These are phyloP conservation scores for Paramecium sexaurelia DNA, from an alignment of 73 alveolate species.

Conservation along the genomic window DNA sequence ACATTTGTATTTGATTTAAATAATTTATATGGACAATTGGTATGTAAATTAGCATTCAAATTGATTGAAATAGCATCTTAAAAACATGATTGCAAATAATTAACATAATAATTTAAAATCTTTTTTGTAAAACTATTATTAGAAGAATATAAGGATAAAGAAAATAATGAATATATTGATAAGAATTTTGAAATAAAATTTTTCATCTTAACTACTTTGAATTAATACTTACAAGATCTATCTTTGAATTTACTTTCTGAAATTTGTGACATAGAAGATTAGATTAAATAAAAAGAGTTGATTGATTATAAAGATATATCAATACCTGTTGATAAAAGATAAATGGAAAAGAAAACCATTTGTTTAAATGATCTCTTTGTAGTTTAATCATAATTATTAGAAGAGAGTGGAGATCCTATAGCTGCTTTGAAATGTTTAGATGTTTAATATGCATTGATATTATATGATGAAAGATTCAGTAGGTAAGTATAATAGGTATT, in stretches of 20 bases:
- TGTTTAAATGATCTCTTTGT: constrained; percentile 16
- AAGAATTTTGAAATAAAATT: constrained; percentile 19
- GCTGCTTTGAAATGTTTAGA: constrained; percentile 52
- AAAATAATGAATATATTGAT: background rate
- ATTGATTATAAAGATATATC: background rate
- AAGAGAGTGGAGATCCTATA: constrained; percentile 52
- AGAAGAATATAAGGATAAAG: constrained; percentile 34
- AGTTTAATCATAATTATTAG: constrained; percentile 14
- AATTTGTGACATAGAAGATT: constrained; percentile 18
- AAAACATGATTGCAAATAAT: background rate
- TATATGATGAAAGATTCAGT: constrained; percentile 1
- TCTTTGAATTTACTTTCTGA: background rate
- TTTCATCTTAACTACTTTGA: background rate
- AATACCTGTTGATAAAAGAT: background rate
- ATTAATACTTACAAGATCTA: background rate
- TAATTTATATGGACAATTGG: background rate
- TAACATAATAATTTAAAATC: background rate
- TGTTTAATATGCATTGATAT: constrained; percentile 27
- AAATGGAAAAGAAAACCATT: background rate
- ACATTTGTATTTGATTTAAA: constrained; percentile 23
- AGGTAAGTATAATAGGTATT: background rate
- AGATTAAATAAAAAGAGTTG: background rate
- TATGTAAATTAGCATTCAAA: background rate
- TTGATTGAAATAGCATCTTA: constrained; percentile 14
- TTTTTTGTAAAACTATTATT: background rate